A percentile compares a stretch with the other conserved stretches of the same genome.
Conservation (phyloP, 129 eudicot species). For the Apium graveolens region DNA sequence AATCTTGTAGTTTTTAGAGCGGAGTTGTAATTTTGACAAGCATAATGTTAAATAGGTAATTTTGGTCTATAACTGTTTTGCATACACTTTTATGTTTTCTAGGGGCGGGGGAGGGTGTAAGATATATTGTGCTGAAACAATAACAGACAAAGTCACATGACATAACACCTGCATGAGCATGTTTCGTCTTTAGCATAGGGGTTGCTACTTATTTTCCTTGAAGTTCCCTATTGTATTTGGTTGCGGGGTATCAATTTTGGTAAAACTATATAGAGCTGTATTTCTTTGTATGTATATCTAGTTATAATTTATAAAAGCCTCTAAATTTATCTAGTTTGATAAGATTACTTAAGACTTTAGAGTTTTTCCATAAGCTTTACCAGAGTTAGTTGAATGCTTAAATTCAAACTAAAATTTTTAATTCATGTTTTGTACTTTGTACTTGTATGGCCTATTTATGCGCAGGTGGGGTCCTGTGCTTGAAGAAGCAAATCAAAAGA, state of each 20-base stretch:
- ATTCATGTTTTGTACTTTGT: neutral
- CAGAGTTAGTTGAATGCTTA: neutral
- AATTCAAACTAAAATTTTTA: neutral
- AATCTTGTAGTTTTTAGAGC: neutral
- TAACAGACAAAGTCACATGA: neutral
- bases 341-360: neutral
- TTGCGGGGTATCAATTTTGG: neutral
- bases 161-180: neutral
- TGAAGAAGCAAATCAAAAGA: conserved; percentile 58
- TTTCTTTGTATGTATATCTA: neutral
- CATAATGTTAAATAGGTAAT: neutral
- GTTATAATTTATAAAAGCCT: neutral
- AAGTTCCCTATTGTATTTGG: neutral
- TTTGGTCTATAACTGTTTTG: neutral
- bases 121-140: neutral
- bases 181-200: neutral
- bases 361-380: neutral
- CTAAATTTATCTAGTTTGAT: neutral
- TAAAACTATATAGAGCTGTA: neutral
- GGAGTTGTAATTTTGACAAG: neutral
- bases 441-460: neutral
- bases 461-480: conserved; percentile 91
- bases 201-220: neutral
- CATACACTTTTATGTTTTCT: neutral
- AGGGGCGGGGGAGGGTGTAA: neutral